phyloP scores from a whole-genome alignment of 83 land plant genomes.

The Thuja plicata region DNA sequence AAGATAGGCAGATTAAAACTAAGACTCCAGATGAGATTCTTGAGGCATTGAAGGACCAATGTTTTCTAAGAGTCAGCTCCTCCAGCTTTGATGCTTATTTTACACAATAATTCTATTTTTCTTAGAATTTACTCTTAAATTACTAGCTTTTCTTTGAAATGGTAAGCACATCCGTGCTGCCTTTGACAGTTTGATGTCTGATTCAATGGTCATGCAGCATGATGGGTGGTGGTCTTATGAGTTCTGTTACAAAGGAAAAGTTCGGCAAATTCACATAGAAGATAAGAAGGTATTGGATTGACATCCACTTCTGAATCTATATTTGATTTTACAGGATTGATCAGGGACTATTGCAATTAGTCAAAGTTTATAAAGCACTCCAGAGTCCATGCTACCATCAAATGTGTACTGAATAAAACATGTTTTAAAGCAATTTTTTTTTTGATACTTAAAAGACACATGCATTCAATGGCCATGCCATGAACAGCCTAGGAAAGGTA shows the following conservation, averaged over 20 bases:
- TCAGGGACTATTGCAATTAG: background rate
- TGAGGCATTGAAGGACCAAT: constrained; percentile 64
- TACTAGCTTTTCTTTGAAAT: background rate
- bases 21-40: constrained; percentile 96
- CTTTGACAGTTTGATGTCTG: background rate
- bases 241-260: constrained; percentile 65
- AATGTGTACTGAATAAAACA: background rate
- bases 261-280: constrained; percentile 76
- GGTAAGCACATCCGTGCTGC: background rate
- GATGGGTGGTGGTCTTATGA: constrained; percentile 99
- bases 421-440: background rate
- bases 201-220: constrained; percentile 56
- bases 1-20: constrained; percentile 42
- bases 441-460: background rate
- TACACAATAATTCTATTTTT: background rate
- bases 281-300: constrained; percentile 66
- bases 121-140: background rate
- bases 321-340: background rate
- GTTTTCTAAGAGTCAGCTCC: constrained; percentile 59
- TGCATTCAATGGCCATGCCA: background rate
- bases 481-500: background rate
- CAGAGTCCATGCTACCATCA: background rate
- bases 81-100: background rate
- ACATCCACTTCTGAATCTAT: background rate
- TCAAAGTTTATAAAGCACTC: background rate